Base-by-base conservation (phyloP, 495 filamentous ascomycete species). In the Chaetomidium leptoderma region DNA sequence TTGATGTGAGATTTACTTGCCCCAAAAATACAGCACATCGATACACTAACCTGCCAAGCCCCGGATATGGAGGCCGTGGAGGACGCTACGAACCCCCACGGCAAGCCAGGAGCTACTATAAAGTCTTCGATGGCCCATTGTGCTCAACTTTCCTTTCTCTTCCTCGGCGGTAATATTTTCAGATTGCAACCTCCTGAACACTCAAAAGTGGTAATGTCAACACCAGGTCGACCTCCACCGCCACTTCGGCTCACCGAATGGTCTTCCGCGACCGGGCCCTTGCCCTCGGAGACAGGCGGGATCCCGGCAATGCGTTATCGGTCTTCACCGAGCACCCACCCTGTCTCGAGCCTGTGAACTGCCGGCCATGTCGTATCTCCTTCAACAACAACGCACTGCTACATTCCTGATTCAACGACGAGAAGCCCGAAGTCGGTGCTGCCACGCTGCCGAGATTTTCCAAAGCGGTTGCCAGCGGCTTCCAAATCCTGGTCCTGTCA, bases 381-480 rank as follows among this genome's bases (percentile, higher is more conserved):
- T 37, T 23, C 47, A 21, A 52, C 35, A 10, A 52, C 46, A 19
- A 43, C 46, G 53, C 53, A 50, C 23, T 46, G 57, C 45, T 43
- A 44, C 47, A 64, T 60, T 47, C 5, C 44, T 29, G 23, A 10
- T 24, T 16, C 37, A 44, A 35, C 13, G 33, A 29, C 32, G 44
- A 58, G 29, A 51, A 37, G 54, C 58, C 65, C 65, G 67, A 70
- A 64, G 58, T 68, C 67, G 65, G 67, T 50, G 48, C 44, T 51
- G 4, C 53, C 16, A 29, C 42, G 26, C 36, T 36, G 10, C 21
- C 0, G 1, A 16, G 30, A 55, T 35, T 24, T 14, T 32, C 24
- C 44, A 26, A 30, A 7, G 44, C 40, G 40, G 40, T 21, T 39
- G 14, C 35, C 21, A 33, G n/a, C 53, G 61, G 58, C 54, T 54